A percentile compares a stretch with the other conserved stretches of the same genome.
phyloP scores from a whole-genome alignment of 2,329 filamentous ascomycete genomes.

The Magnaporthales sp. region DNA sequence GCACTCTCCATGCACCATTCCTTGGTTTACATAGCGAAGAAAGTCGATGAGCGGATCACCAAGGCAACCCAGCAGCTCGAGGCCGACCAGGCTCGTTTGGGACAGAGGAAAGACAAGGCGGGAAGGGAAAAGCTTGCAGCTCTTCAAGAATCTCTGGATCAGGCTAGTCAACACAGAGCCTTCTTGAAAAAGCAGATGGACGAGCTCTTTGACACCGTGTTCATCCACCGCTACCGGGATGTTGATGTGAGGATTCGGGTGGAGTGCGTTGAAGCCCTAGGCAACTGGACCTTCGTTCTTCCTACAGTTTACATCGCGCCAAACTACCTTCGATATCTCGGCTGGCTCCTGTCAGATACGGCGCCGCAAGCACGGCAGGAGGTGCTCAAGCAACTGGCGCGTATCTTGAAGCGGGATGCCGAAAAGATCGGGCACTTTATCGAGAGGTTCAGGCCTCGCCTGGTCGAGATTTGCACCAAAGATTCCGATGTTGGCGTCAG shows the following conservation, averaged over 20 bases:
- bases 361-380: constrained; percentile 69
- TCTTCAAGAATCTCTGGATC: constrained; percentile 62
- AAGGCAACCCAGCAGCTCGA: constrained; percentile 73
- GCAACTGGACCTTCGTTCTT: constrained; percentile 78
- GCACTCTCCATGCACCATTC: constrained; percentile 72
- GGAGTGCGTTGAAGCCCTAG: constrained; percentile 80
- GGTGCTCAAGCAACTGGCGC: constrained; percentile 73
- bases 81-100: constrained; percentile 60
- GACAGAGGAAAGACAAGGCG: constrained; percentile 38
- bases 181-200: constrained; percentile 63
- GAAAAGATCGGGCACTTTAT: constrained; percentile 87
- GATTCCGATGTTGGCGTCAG: constrained; percentile 78
- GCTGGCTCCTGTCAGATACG: constrained; percentile 88
- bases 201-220: constrained; percentile 86
- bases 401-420: constrained; percentile 71
- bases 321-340: constrained; percentile 82
- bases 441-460: constrained; percentile 75
- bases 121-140: constrained; percentile 73
- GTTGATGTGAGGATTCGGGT: constrained; percentile 81
- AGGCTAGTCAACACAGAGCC: constrained; percentile 62
- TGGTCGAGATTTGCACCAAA: constrained; percentile 86
- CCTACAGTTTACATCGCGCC: constrained; percentile 87
- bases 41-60: constrained; percentile 50
- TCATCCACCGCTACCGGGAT: constrained; percentile 92
- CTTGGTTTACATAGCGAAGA: constrained; percentile 44